A percentile compares a stretch with the other conserved stretches of the same genome.
phyloP scores from a whole-genome alignment of 345 rosid species.

The Raphanus sativus region DNA sequence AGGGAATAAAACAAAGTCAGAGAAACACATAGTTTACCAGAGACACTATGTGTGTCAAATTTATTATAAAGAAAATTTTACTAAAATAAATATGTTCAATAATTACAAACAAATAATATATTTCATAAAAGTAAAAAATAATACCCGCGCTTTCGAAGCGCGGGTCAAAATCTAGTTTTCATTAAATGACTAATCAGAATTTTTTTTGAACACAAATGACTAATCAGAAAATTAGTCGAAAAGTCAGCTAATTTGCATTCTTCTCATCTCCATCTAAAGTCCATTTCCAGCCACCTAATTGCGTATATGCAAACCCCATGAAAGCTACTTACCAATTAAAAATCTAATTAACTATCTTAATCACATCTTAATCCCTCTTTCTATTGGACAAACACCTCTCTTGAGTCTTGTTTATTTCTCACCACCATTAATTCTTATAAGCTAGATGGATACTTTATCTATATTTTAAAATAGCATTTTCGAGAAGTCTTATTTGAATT shows the following conservation, averaged over 20 bases:
- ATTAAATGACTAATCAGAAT: background rate
- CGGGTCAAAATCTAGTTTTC: too few species aligned
- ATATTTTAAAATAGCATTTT: constrained; percentile 3
- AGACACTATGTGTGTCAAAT: too few species aligned
- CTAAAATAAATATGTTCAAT: too few species aligned
- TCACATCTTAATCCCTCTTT: constrained; percentile 2
- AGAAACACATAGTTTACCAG: too few species aligned
- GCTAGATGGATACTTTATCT: constrained; percentile 8
- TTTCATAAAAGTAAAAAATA: too few species aligned
- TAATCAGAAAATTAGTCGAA: background rate
- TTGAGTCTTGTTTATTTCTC: background rate
- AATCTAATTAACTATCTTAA: constrained; percentile 6
- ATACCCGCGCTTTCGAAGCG: too few species aligned
- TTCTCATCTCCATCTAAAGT: background rate
- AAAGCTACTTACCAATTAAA: constrained; percentile 29
- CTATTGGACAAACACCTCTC: constrained; percentile 26
- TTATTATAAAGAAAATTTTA: too few species aligned
- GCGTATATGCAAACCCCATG: constrained; percentile 23
- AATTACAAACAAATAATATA: too few species aligned
- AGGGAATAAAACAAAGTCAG: too few species aligned
- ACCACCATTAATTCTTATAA: constrained; percentile 27
- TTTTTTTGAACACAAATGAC: background rate
- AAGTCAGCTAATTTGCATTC: background rate
- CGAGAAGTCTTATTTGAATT: constrained; percentile 10
- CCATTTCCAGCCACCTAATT: constrained; percentile 24